Conservation (phyloP, 1,139 yeast species). For the Pichia sp. region DNA sequence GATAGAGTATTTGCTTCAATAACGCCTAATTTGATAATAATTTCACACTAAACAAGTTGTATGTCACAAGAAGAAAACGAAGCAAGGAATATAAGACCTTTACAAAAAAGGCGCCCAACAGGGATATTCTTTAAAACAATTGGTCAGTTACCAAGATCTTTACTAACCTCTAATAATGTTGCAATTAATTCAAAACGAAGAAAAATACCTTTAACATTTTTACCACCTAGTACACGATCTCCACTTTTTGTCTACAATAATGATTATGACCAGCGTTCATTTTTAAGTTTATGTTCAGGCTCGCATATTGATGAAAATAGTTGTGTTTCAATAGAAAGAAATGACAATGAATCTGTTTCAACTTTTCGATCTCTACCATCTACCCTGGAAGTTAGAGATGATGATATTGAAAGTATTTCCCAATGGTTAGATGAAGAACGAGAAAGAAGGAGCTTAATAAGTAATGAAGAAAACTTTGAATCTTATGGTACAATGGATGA, state of each 20-base stretch:
- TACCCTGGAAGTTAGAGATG: constrained; percentile 41
- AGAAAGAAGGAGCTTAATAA: constrained; percentile 42
- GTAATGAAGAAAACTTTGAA: constrained; percentile 10
- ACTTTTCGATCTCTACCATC: constrained; percentile 61
- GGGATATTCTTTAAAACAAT: constrained; percentile 21
- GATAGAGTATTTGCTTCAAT: neutral
- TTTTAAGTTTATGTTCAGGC: constrained; percentile 44
- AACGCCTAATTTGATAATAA: no score
- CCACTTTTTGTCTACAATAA: constrained; percentile 60
- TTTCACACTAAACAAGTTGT: no score
- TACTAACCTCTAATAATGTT: constrained; percentile 25
- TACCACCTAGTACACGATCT: constrained; percentile 67
- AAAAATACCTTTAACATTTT: constrained; percentile 44
- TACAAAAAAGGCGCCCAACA: constrained; percentile 17
- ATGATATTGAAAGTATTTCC: constrained; percentile 44
- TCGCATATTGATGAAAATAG: constrained; percentile 33
- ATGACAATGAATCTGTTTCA: constrained; percentile 41
- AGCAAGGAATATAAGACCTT: neutral
- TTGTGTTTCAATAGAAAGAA: constrained; percentile 33
- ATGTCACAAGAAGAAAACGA: neutral
- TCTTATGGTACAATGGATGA: constrained; percentile 25
- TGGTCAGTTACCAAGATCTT: constrained; percentile 21
- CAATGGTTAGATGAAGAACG: constrained; percentile 68
- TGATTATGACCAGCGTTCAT: constrained; percentile 61
- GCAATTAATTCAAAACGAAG: constrained; percentile 32